Percentiles rank a stretch among this genome's conserved stretches.
These are phyloP conservation scores for Dorcoceras hygrometricum DNA, from an alignment of 257 asterid genomes.

Conservation along the genomic window DNA sequence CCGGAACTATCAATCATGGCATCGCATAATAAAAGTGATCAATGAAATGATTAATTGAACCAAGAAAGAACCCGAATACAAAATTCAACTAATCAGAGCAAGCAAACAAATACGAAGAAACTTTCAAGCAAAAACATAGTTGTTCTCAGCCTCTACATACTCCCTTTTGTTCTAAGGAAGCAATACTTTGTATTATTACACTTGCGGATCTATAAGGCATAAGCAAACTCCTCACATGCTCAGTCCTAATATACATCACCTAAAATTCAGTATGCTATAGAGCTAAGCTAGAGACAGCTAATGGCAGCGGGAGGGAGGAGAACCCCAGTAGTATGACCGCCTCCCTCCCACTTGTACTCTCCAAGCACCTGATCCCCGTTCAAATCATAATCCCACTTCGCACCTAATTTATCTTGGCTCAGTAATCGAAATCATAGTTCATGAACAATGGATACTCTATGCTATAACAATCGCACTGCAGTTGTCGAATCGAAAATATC, in stretches of 20 bases:
- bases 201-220: not conserved
- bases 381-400: not conserved
- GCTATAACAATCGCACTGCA: not conserved
- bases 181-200: too few relatives aligned
- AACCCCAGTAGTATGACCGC: too few relatives aligned
- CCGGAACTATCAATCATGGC: not conserved
- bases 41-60: not conserved
- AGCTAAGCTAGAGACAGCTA: not conserved
- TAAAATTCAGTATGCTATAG: not conserved
- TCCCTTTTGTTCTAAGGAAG: not conserved
- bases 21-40: not conserved
- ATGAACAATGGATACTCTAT: not conserved
- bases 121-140: not conserved
- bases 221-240: too few relatives aligned
- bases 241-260: not conserved
- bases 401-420: not conserved
- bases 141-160: not conserved
- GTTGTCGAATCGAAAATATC: not conserved
- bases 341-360: not conserved
- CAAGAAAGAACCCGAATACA: not conserved
- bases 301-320: not conserved
- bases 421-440: not conserved
- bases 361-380: not conserved
- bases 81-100: not conserved
- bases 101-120: not conserved